phyloP scores from a whole-genome alignment of 164 flowering plant genomes.

The Kalanchoe fedtschenkoi region DNA sequence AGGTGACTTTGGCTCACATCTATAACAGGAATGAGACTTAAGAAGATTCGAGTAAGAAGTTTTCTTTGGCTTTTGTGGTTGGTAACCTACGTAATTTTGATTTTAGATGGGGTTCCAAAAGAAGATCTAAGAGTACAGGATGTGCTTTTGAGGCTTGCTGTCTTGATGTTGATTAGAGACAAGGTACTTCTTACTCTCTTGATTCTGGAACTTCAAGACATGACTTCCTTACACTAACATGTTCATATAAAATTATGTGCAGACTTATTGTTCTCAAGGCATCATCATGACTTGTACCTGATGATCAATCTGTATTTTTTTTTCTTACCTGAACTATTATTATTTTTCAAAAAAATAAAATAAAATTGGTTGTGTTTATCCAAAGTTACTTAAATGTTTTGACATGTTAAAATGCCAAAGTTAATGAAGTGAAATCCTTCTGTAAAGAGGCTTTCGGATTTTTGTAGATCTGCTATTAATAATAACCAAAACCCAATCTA shows the following conservation, averaged over 20 bases:
- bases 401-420: too few species aligned
- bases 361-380: too few species aligned
- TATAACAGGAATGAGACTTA: neutral
- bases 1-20: slow-evolving; percentile 32
- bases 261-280: neutral
- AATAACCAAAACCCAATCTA: too few species aligned
- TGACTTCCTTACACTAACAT: neutral
- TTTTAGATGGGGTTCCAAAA: slow-evolving; percentile 92
- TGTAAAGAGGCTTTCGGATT: neutral
- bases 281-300: neutral
- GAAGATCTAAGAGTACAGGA: slow-evolving; percentile 81
- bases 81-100: slow-evolving; percentile 4
- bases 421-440: neutral
- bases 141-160: slow-evolving; percentile 80
- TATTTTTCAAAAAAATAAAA: too few species aligned
- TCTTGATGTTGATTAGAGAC: slow-evolving; percentile 43
- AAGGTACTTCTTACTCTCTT: slow-evolving; percentile 36
- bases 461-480: too few species aligned
- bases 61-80: neutral
- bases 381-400: too few species aligned
- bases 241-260: neutral
- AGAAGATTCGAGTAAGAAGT: neutral
- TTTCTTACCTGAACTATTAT: too few species aligned
- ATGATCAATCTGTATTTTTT: neutral
- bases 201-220: neutral